These are phyloP conservation scores for Sporothrix mexicana DNA, from an alignment of 2,329 filamentous ascomycete species.

Conservation along the genomic window DNA sequence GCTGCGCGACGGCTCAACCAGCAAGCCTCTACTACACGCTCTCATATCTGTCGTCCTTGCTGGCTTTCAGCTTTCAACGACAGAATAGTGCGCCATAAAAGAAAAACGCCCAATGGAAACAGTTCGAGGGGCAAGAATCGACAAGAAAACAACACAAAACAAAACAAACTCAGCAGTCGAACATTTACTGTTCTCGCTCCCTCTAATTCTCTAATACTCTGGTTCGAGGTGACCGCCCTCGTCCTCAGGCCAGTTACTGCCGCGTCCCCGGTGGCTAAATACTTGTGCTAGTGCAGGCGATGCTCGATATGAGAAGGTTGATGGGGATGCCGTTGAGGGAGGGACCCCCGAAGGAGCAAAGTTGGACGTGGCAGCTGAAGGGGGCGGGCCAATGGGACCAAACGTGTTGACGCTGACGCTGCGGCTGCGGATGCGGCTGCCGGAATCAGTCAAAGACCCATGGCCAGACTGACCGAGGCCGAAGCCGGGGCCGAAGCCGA, in stretches of 20 bases:
- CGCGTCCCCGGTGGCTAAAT: neutral
- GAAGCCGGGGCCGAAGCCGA: neutral
- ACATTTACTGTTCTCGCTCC: no score
- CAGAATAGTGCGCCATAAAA: no score
- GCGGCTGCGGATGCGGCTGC: no score
- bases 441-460: no score
- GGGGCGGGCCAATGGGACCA: slow-evolving; percentile 11
- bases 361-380: neutral
- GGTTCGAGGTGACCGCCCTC: neutral
- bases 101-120: no score
- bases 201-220: neutral
- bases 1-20: neutral
- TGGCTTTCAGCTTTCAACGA: no score
- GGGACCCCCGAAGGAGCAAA: neutral
- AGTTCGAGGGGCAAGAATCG: no score
- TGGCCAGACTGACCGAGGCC: neutral
- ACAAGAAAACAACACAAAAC: neutral
- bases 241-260: neutral
- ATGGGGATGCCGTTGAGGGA: neutral
- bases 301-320: neutral
- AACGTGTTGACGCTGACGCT: neutral
- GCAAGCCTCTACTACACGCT: neutral
- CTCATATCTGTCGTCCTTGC: neutral
- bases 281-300: neutral
- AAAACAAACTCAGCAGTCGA: neutral